phyloP scores from a whole-genome alignment of 352 stramenopile genomes.

The Phytophthora tentaculata region DNA sequence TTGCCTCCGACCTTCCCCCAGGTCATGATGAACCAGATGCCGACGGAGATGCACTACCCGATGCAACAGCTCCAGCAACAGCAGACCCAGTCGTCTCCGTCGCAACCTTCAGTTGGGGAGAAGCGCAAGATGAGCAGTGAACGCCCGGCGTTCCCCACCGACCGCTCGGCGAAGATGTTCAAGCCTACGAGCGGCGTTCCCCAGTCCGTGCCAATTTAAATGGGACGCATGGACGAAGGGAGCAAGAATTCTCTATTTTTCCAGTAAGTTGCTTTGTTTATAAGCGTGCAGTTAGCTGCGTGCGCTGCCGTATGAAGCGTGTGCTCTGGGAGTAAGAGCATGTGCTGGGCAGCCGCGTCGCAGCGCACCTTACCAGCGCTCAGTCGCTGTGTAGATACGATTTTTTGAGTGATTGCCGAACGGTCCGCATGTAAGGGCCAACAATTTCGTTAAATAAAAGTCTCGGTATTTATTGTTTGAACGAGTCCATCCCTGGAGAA shows the following conservation, averaged over 20 bases:
- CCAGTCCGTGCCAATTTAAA: slow-evolving; percentile 49
- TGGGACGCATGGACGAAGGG: neutral
- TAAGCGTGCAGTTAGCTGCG: slow-evolving; percentile 29
- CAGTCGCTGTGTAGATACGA: slow-evolving; percentile 38
- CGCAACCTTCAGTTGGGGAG: slow-evolving; percentile 32
- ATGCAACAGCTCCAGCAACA: slow-evolving; percentile 29
- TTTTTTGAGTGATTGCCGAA: slow-evolving; percentile 35
- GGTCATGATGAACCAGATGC: slow-evolving; percentile 59
- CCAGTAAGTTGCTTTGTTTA: slow-evolving; percentile 32
- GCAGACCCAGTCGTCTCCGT: slow-evolving; percentile 12
- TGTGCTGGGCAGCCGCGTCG: slow-evolving; percentile 20
- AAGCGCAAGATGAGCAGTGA: slow-evolving; percentile 66
- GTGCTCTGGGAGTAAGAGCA: slow-evolving; percentile 33
- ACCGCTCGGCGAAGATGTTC: slow-evolving; percentile 46
- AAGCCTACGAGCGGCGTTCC: slow-evolving; percentile 46
- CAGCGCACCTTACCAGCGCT: slow-evolving; percentile 24
- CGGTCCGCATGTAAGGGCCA: slow-evolving; percentile 37
- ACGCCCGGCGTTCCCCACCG: slow-evolving; percentile 40
- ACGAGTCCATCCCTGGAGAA: neutral
- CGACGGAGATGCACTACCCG: slow-evolving; percentile 43
- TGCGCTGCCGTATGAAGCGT: slow-evolving; percentile 35
- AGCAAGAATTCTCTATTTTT: slow-evolving; percentile 20
- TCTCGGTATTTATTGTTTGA: slow-evolving; percentile 53
- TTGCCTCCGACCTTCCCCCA: slow-evolving; percentile 59
- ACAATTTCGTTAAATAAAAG: slow-evolving; percentile 42